Evolutionary conservation across 768 basidiomycete genomes (phyloP), one percentile per base, ranked within the genome.

Genomic region (Favolaschia claudopus): DNA sequence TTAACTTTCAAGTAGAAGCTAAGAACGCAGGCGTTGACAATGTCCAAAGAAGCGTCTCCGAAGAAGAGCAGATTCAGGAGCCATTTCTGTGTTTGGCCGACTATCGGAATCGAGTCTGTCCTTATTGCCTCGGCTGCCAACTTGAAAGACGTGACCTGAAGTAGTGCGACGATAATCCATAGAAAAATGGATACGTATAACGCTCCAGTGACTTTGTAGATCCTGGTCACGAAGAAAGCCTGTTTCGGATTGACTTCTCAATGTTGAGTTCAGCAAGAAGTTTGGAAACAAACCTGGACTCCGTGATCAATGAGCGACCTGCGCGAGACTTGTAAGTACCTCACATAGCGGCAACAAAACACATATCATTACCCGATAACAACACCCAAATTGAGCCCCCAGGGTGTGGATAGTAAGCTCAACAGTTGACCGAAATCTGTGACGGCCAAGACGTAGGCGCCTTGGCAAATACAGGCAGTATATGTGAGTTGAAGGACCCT

Each of bases 211-310:
- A 36, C 56, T 22, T 24, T 52, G 36, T 58, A 63, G 28, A 63
- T 63, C 17, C 52, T 52, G 13, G 52, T 31, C 14, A 63, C 61
- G 28, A 63, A 55, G 29, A 63, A 58, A 2, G 61, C 51, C 61
- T 62, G 27, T 22, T 27, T 40, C 13, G 13, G 9, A 10, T 38
- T 15, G 19, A 43, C 22, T 19, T 44, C 9, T 27, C 12, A 45
- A 47, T 9, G 28, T 24, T 24, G 5, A 10, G 12, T 25, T 1
- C 5, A 7, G 7, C 24, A n/a, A 27, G 17, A 31, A 32, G 43
- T 6, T n/a, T 29, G n/a, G 22, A 2, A 6, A 58, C 49, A 17
- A 9, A 29, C 60, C 55, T 57, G 60, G 10, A 57, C 55, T 13
- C 49, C 20, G 24, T 62, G 60, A 27, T 62, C 60, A 13, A 62